These are phyloP conservation scores for Otatea glauca DNA, from an alignment of 176 grass and related monocot genomes.

Conservation along the genomic window DNA sequence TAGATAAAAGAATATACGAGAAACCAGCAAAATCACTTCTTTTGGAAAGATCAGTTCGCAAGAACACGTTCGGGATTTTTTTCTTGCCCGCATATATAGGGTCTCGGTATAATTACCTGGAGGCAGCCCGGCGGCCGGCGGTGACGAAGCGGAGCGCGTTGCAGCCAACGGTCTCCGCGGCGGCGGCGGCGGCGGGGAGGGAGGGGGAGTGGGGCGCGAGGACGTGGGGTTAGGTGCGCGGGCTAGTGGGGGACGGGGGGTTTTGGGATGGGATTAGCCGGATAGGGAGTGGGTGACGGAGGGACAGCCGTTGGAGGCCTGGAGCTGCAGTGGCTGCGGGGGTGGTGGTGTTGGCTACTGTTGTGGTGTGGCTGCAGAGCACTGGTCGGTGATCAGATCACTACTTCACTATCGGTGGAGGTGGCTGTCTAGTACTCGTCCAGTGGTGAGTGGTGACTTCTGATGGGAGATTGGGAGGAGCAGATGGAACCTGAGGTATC, in stretches of 20 bases:
- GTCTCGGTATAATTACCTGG: background rate
- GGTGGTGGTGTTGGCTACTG: too few species aligned
- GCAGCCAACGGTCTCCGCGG: background rate
- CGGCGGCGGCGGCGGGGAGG: background rate
- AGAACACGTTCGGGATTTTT: background rate
- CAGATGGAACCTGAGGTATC: too few species aligned
- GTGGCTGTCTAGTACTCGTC: too few species aligned
- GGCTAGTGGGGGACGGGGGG: background rate
- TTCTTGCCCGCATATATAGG: background rate
- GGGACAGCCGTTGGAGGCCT: too few species aligned
- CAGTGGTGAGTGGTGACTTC: too few species aligned
- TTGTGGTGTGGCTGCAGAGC: too few species aligned
- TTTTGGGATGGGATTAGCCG: constrained; percentile 7
- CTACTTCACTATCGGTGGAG: too few species aligned
- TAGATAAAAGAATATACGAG: background rate
- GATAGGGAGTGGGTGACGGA: constrained; percentile 34
- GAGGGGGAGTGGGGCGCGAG: background rate
- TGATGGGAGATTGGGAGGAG: too few species aligned
- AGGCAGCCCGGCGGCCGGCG: background rate
- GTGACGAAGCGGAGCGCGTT: background rate
- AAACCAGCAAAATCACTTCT: background rate
- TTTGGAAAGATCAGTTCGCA: background rate
- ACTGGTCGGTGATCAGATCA: too few species aligned
- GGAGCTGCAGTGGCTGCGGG: too few species aligned
- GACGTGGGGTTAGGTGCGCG: background rate